Percentiles rank a stretch among this genome's conserved stretches.
Evolutionary conservation across 2,329 filamentous ascomycete genomes (phyloP).

Genomic region (Elsinoe arachidis): DNA sequence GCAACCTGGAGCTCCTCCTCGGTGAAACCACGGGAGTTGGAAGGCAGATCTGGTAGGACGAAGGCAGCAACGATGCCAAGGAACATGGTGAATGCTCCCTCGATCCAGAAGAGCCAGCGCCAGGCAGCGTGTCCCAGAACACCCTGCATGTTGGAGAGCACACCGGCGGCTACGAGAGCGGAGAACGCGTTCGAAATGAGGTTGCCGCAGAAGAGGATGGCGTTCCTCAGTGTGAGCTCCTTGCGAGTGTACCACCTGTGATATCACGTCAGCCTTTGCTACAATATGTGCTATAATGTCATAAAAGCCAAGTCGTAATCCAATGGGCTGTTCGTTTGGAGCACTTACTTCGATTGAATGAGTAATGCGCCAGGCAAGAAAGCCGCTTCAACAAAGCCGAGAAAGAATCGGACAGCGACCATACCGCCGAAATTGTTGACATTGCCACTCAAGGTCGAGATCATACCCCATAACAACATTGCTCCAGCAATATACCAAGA

Average conservation of each 20-base stretch:
- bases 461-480: conserved; percentile 33
- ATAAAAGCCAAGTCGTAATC: too few relatives aligned
- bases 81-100: conserved; percentile 55
- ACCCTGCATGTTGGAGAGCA: conserved; percentile 55
- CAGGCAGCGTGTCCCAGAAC: conserved; percentile 48
- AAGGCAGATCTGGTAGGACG: conserved; percentile 40
- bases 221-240: conserved; percentile 28
- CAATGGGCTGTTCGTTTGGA: too few relatives aligned
- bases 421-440: conserved; percentile 29
- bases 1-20: conserved; percentile 28
- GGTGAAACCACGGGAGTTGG: conserved; percentile 30
- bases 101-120: conserved; percentile 25
- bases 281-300: background rate
- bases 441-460: conserved; percentile 30
- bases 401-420: conserved; percentile 31
- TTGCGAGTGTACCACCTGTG: conserved; percentile 43
- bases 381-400: conserved; percentile 38
- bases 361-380: conserved; percentile 29
- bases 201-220: conserved; percentile 22
- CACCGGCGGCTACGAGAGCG: conserved; percentile 48
- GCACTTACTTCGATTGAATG: conserved; percentile 22
- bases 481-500: conserved; percentile 31
- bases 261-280: conserved; percentile 25
- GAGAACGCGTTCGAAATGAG: conserved; percentile 56
- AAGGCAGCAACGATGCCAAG: conserved; percentile 51